phyloP scores from a whole-genome alignment of 2,329 filamentous ascomycete species.

The Xylariaceae sp. region DNA sequence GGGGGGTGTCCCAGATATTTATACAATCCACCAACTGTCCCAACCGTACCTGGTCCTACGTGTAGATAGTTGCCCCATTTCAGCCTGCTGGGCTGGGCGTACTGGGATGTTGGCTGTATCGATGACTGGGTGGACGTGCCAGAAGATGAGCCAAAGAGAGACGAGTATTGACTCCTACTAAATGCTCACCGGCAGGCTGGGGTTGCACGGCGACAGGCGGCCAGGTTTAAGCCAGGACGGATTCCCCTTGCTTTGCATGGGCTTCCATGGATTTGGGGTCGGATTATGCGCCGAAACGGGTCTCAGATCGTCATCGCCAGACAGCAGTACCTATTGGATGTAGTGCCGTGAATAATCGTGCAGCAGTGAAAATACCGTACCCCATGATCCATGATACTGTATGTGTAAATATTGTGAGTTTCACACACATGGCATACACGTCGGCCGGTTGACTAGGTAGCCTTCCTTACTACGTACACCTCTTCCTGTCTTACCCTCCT shows the following conservation, averaged over 20 bases:
- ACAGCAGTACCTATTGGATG: too few species aligned
- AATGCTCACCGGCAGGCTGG: conserved; percentile 14
- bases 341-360: conserved; percentile 13
- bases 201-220: conserved; percentile 12
- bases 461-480: neutral
- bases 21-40: conserved; percentile 31
- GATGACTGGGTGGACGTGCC: conserved; percentile 10
- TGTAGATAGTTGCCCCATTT: conserved; percentile 2
- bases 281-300: conserved; percentile 22
- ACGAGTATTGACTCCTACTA: neutral
- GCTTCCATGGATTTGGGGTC: conserved; percentile 27
- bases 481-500: too few species aligned
- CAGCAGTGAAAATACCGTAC: neutral
- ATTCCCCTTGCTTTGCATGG: conserved; percentile 9
- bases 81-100: conserved; percentile 28
- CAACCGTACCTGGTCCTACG: neutral
- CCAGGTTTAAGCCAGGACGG: conserved; percentile 25
- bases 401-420: neutral
- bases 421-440: conserved; percentile 1
- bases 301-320: conserved; percentile 28
- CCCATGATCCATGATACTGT: neutral
- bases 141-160: conserved; percentile 10
- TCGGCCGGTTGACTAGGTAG: neutral
- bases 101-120: conserved; percentile 6
- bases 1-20: conserved; percentile 49